These are phyloP conservation scores for Chaetoceros muelleri DNA, from an alignment of 108 stramenopile genomes.

Conservation along the genomic window DNA sequence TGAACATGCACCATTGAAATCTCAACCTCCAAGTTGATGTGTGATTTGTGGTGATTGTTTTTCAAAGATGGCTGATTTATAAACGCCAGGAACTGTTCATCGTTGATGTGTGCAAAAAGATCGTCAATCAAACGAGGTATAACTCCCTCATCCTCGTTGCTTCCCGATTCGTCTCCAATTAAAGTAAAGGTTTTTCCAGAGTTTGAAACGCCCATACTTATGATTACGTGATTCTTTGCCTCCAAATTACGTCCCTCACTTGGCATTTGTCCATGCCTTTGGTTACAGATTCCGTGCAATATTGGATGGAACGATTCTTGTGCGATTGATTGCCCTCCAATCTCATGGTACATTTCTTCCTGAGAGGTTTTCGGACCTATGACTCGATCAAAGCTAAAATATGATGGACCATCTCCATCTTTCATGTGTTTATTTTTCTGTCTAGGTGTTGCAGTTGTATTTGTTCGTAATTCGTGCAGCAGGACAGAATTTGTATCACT, in stretches of 20 bases:
- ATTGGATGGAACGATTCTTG: constrained; percentile 4
- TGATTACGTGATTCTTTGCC: constrained; percentile 19
- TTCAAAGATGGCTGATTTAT: not conserved
- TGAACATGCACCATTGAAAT: constrained; percentile 31
- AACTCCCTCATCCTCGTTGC: constrained; percentile 23
- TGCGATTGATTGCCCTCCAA: constrained; percentile 2
- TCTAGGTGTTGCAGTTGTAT: too few species aligned
- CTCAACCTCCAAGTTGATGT: constrained; percentile 15
- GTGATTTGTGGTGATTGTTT: not conserved
- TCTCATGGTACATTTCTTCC: constrained; percentile 1
- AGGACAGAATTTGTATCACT: too few species aligned
- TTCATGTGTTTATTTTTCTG: too few species aligned
- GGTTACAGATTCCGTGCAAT: not conserved
- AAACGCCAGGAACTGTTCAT: too few species aligned
- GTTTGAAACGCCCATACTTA: constrained; percentile 29
- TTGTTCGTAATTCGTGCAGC: too few species aligned
- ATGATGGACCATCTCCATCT: too few species aligned
- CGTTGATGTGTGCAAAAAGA: too few species aligned
- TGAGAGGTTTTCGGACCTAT: not conserved
- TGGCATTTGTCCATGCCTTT: too few species aligned
- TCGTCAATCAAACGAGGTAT: constrained; percentile 35
- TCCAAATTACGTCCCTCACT: not conserved
- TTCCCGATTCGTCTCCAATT: constrained; percentile 15
- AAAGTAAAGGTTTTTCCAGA: constrained; percentile 41
- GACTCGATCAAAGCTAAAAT: constrained; percentile 5